Conservation (phyloP, 495 filamentous ascomycete species). For the Aspergillus nidulans region DNA sequence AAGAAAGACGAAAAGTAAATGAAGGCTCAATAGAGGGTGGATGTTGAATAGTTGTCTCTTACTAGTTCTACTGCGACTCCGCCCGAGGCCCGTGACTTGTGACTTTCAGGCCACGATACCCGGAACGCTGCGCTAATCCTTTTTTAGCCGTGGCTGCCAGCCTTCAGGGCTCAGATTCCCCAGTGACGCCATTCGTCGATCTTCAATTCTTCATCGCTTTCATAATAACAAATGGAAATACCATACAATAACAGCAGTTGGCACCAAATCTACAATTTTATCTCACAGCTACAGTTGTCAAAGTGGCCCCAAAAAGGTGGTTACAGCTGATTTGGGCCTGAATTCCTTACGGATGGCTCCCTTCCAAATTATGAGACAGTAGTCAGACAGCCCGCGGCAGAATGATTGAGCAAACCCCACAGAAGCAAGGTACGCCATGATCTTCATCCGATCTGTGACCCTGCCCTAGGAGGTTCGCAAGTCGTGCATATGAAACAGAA, state of each 20-base stretch:
- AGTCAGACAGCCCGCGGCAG: not conserved
- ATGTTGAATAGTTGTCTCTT: slow-evolving; percentile 12
- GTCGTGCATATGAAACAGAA: not conserved
- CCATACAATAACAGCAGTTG: too few species aligned
- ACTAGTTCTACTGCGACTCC: slow-evolving; percentile 8
- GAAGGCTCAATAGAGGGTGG: not conserved
- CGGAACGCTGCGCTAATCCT: slow-evolving; percentile 36
- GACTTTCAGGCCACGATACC: slow-evolving; percentile 41
- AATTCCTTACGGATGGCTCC: not conserved
- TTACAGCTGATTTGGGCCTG: not conserved
- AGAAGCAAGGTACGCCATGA: slow-evolving; percentile 9
- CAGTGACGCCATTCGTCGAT: slow-evolving; percentile 30
- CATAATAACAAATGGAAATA: too few species aligned
- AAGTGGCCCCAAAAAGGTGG: not conserved
- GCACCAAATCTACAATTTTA: too few species aligned
- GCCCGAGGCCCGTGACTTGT: slow-evolving; percentile 19
- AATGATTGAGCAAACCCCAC: slow-evolving; percentile 4
- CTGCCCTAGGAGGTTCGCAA: not conserved
- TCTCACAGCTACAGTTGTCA: too few species aligned
- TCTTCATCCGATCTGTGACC: slow-evolving; percentile 6
- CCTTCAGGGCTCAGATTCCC: slow-evolving; percentile 2
- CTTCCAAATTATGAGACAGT: not conserved
- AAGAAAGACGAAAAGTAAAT: slow-evolving; percentile 1
- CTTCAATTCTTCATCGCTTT: slow-evolving; percentile 4
- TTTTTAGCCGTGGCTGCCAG: slow-evolving; percentile 17